Percentiles rank a stretch among this genome's conserved stretches.
Evolutionary conservation across 2,329 filamentous ascomycete species (phyloP).

Genomic region (Plectosphaerella cucumerina): DNA sequence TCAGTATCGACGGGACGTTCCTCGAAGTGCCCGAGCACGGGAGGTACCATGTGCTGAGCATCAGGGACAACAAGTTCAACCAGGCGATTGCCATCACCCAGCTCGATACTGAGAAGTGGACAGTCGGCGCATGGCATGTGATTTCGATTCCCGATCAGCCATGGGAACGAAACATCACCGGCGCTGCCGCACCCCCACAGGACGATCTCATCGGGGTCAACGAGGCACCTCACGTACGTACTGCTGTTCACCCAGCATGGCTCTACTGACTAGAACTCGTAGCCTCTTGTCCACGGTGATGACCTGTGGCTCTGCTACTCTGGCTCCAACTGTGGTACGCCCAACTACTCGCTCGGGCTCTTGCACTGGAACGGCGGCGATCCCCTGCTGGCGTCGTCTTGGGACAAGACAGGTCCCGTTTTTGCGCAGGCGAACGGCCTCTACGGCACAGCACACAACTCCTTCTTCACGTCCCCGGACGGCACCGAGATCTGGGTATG

Average conservation of each 20-base stretch:
- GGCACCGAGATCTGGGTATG: constrained; percentile 1
- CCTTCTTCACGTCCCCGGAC: constrained; percentile 6
- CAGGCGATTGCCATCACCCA: constrained; percentile 10
- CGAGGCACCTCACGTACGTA: constrained; percentile 1
- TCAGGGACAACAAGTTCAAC: constrained; percentile 3
- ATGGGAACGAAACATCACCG: constrained; percentile 10
- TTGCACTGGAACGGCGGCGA: constrained; percentile 9
- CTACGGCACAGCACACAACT: constrained; percentile 13
- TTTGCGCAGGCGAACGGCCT: constrained; percentile 11
- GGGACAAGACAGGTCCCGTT: constrained; percentile 10
- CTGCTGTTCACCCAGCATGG: neutral
- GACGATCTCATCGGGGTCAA: constrained; percentile 1
- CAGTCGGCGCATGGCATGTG: constrained; percentile 10
- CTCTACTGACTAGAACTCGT: neutral
- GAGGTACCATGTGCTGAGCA: constrained; percentile 10
- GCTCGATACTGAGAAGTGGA: constrained; percentile 9
- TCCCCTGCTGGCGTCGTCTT: constrained; percentile 4
- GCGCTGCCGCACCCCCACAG: neutral
- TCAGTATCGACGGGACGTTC: constrained; percentile 2
- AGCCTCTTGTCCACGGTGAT: constrained; percentile 11
- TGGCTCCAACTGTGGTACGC: constrained; percentile 10
- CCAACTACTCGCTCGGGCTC: constrained; percentile 10
- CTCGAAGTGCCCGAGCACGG: constrained; percentile 5
- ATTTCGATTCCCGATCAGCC: constrained; percentile 12
- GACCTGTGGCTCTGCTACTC: constrained; percentile 13